Base-by-base conservation (phyloP, 2,329 filamentous ascomycete genomes). In the Trichoderma endophyticum region DNA sequence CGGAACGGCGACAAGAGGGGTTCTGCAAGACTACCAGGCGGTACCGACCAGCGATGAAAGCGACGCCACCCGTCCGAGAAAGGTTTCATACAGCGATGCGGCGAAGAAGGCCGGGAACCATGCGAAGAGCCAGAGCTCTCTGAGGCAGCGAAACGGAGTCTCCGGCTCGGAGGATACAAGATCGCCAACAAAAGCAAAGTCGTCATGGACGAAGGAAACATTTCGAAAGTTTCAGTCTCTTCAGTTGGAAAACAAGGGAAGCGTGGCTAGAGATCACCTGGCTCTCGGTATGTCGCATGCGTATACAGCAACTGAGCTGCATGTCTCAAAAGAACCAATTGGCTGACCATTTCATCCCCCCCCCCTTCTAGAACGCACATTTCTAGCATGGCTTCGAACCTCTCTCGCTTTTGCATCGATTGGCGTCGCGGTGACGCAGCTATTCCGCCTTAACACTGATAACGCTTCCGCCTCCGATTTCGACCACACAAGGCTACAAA, bases 201-300 rank as follows among this genome's bases (percentile, higher is more conserved):
- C 62, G 11, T 73, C 75, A 56, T 90, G 90, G 87, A 90, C 87
- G 86, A 83, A 83, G 76, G 78, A 78, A 36, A 79, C 88, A 51
- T 75, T 85, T 28, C 81, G 79, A 8, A 81, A 84, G 71, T 86
- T 91, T 67, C 85, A 84, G 76, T 88, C 88, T 6, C 86, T 96
- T 66, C 93, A 95, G 83, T 82, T 96, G 73, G 93, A 96, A 81
- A 96, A 96, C 78, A 95, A 94, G 81, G 93, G 93, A 51, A 93
- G 91, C 78, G 93, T 95, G 51, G 93, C 93, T 12, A 85, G 93
- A 77, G 93, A 96, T 81, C 93, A 96, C 82, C 83, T 96, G 70
- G 93, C 93, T 26, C 83, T 96, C 63, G 92, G 92, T 95, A 82
- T 66, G 83, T 63, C 43, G 32, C 62, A n/a, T 30, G 39, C 26